phyloP scores from a whole-genome alignment of 2,329 filamentous ascomycete genomes.

The Venturia carpophila region DNA sequence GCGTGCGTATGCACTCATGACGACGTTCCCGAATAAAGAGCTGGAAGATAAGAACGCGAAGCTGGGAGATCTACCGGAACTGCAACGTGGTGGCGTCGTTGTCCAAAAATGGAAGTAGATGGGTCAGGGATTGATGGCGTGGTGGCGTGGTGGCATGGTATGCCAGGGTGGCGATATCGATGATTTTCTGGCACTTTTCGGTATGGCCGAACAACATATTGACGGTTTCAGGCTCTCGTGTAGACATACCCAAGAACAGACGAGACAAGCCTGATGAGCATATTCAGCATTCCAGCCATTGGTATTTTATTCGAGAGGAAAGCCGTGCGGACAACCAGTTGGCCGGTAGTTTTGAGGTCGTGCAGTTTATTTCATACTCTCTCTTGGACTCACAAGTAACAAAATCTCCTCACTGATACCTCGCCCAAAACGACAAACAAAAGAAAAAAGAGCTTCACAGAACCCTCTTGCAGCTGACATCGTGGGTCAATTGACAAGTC shows the following conservation, averaged over 20 bases:
- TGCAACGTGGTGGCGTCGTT: slow-evolving; percentile 47
- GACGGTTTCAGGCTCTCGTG: neutral
- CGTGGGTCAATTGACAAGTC: neutral
- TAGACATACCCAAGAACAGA: slow-evolving; percentile 4
- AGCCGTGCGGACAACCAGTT: neutral
- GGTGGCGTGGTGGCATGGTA: neutral
- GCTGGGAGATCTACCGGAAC: slow-evolving; percentile 41
- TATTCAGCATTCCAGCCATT: neutral
- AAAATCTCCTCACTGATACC: too few species aligned
- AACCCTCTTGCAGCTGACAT: neutral
- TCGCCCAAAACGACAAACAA: too few species aligned
- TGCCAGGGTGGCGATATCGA: neutral
- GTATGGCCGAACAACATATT: neutral
- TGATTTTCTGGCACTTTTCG: neutral
- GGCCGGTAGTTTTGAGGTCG: neutral
- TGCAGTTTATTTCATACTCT: neutral
- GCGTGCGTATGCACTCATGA: slow-evolving; percentile 67
- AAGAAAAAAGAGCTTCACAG: neutral
- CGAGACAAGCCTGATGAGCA: neutral
- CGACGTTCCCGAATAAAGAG: slow-evolving; percentile 77
- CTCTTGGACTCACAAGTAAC: too few species aligned
- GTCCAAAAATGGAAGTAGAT: slow-evolving; percentile 45
- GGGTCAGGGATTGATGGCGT: slow-evolving; percentile 1
- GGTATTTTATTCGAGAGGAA: neutral
- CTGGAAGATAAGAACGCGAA: slow-evolving; percentile 55